These are phyloP conservation scores for Rhizopus arrhizus DNA, from an alignment of 371 early-diverging fungal species.

Conservation along the genomic window DNA sequence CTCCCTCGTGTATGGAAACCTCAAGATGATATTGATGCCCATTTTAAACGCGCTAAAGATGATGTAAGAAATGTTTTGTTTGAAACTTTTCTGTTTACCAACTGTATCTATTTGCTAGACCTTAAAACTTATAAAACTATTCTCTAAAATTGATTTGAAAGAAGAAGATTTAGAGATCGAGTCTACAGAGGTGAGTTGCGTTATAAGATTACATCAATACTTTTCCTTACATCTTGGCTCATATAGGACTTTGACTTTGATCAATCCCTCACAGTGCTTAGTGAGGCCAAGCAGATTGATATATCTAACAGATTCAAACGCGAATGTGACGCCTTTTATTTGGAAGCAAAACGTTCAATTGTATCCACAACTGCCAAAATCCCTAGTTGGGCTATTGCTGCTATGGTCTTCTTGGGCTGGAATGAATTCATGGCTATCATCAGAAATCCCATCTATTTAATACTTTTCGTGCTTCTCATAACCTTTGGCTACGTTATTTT, in stretches of 20 bases:
- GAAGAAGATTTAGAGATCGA: slow-evolving; percentile 42
- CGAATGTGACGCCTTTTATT: slow-evolving; percentile 87
- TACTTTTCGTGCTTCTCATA: slow-evolving; percentile 53
- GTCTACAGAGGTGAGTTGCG: slow-evolving; percentile 33
- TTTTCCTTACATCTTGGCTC: background rate
- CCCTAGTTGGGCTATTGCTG: slow-evolving; percentile 84
- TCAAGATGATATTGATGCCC: slow-evolving; percentile 89
- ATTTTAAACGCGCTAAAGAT: slow-evolving; percentile 75
- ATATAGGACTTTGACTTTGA: slow-evolving; percentile 60
- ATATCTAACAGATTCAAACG: slow-evolving; percentile 81
- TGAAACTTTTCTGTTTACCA: background rate
- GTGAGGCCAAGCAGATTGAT: slow-evolving; percentile 72
- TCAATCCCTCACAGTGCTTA: slow-evolving; percentile 64
- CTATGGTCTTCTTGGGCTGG: slow-evolving; percentile 86
- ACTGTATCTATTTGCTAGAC: slow-evolving; percentile 39
- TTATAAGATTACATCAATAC: no score
- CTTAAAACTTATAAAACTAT: slow-evolving; percentile 64
- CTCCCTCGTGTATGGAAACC: slow-evolving; percentile 95
- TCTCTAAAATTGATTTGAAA: slow-evolving; percentile 58
- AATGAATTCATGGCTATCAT: slow-evolving; percentile 89
- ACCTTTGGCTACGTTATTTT: slow-evolving; percentile 65
- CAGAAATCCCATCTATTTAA: slow-evolving; percentile 79
- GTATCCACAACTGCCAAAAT: slow-evolving; percentile 85
- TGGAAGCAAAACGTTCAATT: slow-evolving; percentile 94
- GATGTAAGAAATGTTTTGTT: slow-evolving; percentile 39